Evolutionary conservation across 225 moss, liverwort and hornwort species (phyloP).

Genomic region (Marchantia paleacea): DNA sequence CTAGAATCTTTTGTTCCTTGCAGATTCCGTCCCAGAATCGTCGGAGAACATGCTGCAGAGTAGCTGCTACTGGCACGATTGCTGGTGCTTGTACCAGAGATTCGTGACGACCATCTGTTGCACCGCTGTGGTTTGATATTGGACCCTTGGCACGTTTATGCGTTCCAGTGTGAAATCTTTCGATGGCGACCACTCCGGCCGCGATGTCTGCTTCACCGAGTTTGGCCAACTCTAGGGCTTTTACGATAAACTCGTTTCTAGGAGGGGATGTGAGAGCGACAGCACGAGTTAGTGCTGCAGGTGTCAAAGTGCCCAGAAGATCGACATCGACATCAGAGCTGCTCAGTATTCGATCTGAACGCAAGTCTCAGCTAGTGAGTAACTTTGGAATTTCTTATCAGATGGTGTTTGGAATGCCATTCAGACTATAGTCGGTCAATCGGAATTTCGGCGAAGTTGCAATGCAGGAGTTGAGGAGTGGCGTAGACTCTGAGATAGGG

Average conservation of each 20-base stretch:
- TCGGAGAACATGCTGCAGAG: neutral
- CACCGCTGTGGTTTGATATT: neutral
- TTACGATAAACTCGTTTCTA: neutral
- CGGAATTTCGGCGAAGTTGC: neutral
- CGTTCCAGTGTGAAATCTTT: neutral
- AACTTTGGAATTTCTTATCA: neutral
- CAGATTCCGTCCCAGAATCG: slow-evolving; percentile 1
- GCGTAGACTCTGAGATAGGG: neutral
- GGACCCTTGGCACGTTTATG: neutral
- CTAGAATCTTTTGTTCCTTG: neutral
- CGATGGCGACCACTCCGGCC: slow-evolving; percentile 6
- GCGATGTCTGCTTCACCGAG: neutral
- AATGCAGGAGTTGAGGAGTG: neutral
- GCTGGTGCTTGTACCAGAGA: neutral
- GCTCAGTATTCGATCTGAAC: neutral
- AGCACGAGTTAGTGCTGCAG: neutral
- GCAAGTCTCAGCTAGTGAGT: neutral
- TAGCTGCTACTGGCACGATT: neutral
- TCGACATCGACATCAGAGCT: neutral
- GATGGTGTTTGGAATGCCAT: neutral
- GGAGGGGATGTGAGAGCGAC: neutral
- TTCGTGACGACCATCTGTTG: no score
- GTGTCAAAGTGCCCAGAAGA: neutral
- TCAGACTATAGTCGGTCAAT: neutral
- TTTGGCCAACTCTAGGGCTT: neutral